Percentiles rank a stretch among this genome's conserved stretches.
Evolutionary conservation across 331 rosid genomes (phyloP).

Genomic region (Quercus tomentella): DNA sequence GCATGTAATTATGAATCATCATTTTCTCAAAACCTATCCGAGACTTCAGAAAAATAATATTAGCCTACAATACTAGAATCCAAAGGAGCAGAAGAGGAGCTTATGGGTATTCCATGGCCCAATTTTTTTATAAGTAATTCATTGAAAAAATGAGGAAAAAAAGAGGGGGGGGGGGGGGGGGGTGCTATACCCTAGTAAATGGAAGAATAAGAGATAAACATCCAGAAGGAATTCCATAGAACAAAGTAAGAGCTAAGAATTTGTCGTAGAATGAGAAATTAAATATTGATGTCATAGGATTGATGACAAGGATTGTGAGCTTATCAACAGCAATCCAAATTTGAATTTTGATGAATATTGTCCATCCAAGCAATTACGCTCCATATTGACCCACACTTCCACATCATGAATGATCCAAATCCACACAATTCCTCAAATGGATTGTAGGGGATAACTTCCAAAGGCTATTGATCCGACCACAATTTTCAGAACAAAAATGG

Average conservation of each 20-base stretch:
- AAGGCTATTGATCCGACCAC: neutral
- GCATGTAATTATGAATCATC: neutral
- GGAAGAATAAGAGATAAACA: neutral
- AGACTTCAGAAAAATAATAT: neutral
- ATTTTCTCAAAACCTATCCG: neutral
- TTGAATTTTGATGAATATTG: neutral
- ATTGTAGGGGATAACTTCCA: neutral
- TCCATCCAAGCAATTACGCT: neutral
- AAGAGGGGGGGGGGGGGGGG: too few relatives aligned
- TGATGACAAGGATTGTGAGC: neutral
- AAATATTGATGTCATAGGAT: neutral
- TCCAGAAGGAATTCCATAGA: neutral
- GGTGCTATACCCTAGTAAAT: neutral
- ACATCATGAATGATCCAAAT: neutral
- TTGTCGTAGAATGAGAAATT: slow-evolving; percentile 1
- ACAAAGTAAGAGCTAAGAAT: neutral
- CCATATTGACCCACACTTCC: neutral
- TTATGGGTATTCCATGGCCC: neutral
- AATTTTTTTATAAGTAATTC: neutral
- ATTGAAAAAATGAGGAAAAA: neutral
- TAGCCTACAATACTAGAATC: neutral
- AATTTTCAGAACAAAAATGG: neutral
- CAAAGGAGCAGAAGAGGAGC: neutral
- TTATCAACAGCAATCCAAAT: neutral
- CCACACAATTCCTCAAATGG: neutral